Conservation (phyloP, 345 rosid species). For the Erodium maritimum region DNA sequence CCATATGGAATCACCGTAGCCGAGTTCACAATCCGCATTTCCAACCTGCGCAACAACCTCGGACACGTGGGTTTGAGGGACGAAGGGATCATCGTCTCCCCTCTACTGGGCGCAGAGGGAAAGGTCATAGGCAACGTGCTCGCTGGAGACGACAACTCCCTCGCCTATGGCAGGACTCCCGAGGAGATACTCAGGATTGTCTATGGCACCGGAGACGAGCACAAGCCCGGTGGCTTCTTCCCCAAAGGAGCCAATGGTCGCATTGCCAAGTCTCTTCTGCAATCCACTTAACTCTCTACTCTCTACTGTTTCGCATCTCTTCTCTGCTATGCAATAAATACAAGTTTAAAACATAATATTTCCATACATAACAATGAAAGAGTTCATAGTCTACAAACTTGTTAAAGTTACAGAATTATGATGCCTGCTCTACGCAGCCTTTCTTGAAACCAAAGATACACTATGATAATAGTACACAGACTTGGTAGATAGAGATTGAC, state of each 20-base stretch:
- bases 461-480: too few species aligned
- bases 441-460: too few species aligned
- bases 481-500: too few species aligned
- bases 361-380: too few species aligned
- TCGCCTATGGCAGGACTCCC: conserved; percentile 41
- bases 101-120: conserved; percentile 27
- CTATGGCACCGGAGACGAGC: conserved; percentile 49
- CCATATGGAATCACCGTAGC: conserved; percentile 30
- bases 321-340: too few species aligned
- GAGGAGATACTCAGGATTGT: conserved; percentile 50
- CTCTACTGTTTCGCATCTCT: too few species aligned
- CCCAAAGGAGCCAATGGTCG: conserved; percentile 53
- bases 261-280: conserved; percentile 35
- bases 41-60: conserved; percentile 23
- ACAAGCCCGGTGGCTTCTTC: conserved; percentile 46
- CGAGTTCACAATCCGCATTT: conserved; percentile 28
- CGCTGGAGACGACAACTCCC: conserved; percentile 33
- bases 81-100: conserved; percentile 41
- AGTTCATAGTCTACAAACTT: too few species aligned
- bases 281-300: not conserved
- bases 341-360: too few species aligned
- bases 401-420: too few species aligned
- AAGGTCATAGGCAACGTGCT: conserved; percentile 36
- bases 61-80: conserved; percentile 32
- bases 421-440: too few species aligned